Evolutionary conservation across 2,329 filamentous ascomycete species (phyloP), one percentile per base, ranked within the genome.

Genomic region (Ophiostoma ulmi): DNA sequence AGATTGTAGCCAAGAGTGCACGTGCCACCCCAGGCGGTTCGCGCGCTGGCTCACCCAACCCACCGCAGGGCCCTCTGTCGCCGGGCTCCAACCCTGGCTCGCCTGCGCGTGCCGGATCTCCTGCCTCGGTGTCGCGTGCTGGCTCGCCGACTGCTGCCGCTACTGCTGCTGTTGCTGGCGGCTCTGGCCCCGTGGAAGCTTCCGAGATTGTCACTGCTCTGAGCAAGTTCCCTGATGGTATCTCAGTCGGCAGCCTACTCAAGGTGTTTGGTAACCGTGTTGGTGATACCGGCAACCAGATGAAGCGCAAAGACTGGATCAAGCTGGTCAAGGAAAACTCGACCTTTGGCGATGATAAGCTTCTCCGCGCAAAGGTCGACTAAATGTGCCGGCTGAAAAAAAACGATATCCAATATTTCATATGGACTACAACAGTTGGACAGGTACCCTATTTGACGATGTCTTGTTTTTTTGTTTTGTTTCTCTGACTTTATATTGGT

Each of bases 11-110:
- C 68, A 80, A 78, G 20, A 78, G 81, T 31, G 79, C 82, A 38
- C 81, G 79, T 69, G 83, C 81, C 22, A 87, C 87, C 6, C 87
- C 88, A 5, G 80, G 81, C 8, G 87, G 83, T 20, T 91, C 88
- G 10, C 83, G 89, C 72, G 85, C 87, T 69, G 84, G 85, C 39
- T 91, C 89, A 76, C 90, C 87, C 75, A 82, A 79, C 71, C 79
- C 86, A 70, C 74, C 79, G 73, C 65, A 26, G 5, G 68, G 39
- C n/a, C 39, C 58, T 1, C 65, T 71, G 68, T 64, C 68, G 38
- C 55, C 69, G 73, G 74, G 72, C 36, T 22, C 36, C 20, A 65
- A 65, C 63, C 8, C 73, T n/a, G 75, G 71, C 1, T 76, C 76
- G 5, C 75, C 76, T 1, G 68, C 61, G 44, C 70, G 71, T 64